phyloP scores from a whole-genome alignment of 768 basidiomycete species.

The Termitomyces sp. region DNA sequence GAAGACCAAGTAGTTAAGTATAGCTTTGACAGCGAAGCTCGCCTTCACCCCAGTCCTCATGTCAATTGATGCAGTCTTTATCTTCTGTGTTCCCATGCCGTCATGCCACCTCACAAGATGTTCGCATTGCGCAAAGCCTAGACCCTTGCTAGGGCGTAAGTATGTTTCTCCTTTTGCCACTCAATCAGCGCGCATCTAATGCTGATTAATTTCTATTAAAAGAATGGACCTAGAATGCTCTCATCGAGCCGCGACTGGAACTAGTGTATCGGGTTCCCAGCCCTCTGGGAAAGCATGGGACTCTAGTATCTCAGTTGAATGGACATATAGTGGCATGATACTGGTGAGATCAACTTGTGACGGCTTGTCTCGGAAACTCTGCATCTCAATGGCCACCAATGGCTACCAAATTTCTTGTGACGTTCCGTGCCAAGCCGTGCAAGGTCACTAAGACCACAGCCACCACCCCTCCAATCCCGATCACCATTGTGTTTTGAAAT shows the following conservation, averaged over 20 bases:
- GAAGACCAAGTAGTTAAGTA: not conserved
- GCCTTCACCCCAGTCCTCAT: not conserved
- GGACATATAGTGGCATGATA: too few relatives aligned
- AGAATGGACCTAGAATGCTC: not conserved
- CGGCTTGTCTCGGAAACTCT: not conserved
- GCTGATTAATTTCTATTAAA: not conserved
- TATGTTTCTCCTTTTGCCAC: not conserved
- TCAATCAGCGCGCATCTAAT: not conserved
- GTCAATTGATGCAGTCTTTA: not conserved
- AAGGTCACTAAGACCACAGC: constrained; percentile 2
- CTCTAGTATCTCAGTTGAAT: not conserved
- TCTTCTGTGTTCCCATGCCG: not conserved
- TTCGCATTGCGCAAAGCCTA: not conserved
- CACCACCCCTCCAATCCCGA: not conserved
- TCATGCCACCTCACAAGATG: not conserved
- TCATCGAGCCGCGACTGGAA: not conserved
- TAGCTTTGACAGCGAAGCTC: not conserved
- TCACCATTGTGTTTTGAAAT: not conserved
- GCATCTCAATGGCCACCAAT: not conserved
- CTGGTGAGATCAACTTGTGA: too few relatives aligned
- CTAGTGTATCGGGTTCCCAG: not conserved
- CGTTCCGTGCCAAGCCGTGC: not conserved
- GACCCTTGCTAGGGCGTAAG: not conserved
- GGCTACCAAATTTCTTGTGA: not conserved
- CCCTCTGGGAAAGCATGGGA: not conserved